phyloP scores from a whole-genome alignment of 768 basidiomycete genomes.

The Peribolospora kevripleyi region DNA sequence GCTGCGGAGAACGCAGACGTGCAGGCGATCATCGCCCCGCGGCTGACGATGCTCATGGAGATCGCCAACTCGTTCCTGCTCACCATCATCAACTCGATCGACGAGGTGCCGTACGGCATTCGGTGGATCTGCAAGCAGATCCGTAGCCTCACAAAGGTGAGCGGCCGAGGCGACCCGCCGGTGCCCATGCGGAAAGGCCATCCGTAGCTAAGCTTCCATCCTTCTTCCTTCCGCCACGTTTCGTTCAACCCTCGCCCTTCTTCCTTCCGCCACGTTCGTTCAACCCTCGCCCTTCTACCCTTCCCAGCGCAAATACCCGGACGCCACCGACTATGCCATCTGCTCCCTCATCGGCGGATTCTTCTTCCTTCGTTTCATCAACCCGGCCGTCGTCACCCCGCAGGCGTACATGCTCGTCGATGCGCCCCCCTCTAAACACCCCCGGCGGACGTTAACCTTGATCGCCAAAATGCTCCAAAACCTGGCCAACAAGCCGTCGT shows the following conservation, averaged over 20 bases:
- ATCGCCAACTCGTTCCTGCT: slow-evolving; percentile 93
- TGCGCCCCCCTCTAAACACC: slow-evolving; percentile 76
- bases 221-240: neutral
- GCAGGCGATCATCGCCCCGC: slow-evolving; percentile 89
- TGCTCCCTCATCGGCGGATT: slow-evolving; percentile 97
- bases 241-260: slow-evolving; percentile 14
- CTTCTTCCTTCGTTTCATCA: slow-evolving; percentile 99
- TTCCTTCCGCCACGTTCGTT: neutral
- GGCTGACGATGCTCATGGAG: slow-evolving; percentile 97
- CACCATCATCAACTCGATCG: slow-evolving; percentile 95
- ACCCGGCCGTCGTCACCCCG: slow-evolving; percentile 94
- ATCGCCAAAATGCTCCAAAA: slow-evolving; percentile 99
- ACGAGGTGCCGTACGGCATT: slow-evolving; percentile 95
- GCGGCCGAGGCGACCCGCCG: slow-evolving; percentile 1
- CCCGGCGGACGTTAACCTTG: slow-evolving; percentile 85
- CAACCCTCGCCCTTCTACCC: neutral
- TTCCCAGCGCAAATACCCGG: slow-evolving; percentile 81
- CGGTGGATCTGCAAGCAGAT: slow-evolving; percentile 99
- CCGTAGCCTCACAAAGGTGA: slow-evolving; percentile 72
- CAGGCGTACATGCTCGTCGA: slow-evolving; percentile 99
- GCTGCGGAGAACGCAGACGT: slow-evolving; percentile 86
- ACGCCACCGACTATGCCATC: slow-evolving; percentile 92
- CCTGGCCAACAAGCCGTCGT: slow-evolving; percentile 92
- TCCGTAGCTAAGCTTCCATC: neutral
- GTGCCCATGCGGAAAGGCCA: neutral